Percentiles rank a stretch among this genome's conserved stretches.
Evolutionary conservation across 805 yeast genomes (phyloP).

Genomic region (Tetrapisispora namnaoensis): DNA sequence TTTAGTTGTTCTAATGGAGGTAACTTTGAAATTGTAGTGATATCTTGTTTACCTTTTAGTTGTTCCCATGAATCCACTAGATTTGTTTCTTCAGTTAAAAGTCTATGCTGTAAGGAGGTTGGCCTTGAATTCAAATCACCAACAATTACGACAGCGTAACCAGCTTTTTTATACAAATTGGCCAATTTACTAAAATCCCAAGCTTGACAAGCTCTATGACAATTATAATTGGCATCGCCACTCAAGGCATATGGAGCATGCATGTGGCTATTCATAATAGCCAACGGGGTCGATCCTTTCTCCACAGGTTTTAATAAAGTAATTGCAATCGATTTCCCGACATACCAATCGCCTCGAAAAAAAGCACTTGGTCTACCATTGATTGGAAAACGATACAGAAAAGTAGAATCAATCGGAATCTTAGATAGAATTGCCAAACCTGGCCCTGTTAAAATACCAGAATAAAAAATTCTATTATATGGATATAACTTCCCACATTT

Average conservation of each 20-base stretch:
- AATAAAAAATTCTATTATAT: conserved; percentile 55
- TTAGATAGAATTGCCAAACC: conserved; percentile 81
- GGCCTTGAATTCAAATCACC: conserved; percentile 92
- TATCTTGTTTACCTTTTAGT: conserved; percentile 41
- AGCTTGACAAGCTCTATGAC: conserved; percentile 91
- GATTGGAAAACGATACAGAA: conserved; percentile 75
- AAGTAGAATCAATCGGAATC: conserved; percentile 71
- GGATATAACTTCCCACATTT: conserved; percentile 44
- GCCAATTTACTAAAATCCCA: conserved; percentile 82
- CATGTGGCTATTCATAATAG: conserved; percentile 85
- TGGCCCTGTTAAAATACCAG: conserved; percentile 89
- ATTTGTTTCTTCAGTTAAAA: conserved; percentile 60
- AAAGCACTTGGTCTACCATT: conserved; percentile 94
- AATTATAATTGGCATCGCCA: conserved; percentile 84
- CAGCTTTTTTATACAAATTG: conserved; percentile 51
- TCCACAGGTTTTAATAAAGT: conserved; percentile 50
- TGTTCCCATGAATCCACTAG: conserved; percentile 77
- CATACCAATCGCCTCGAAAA: conserved; percentile 93
- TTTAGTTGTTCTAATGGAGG: conserved; percentile 53
- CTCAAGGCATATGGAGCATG: conserved; percentile 84
- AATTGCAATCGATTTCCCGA: conserved; percentile 81
- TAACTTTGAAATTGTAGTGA: conserved; percentile 35
- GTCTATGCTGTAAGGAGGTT: conserved; percentile 68
- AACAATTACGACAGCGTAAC: conserved; percentile 78
- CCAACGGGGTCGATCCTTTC: conserved; percentile 46